phyloP scores from a whole-genome alignment of 768 basidiomycete species.

The Inosperma sp. region DNA sequence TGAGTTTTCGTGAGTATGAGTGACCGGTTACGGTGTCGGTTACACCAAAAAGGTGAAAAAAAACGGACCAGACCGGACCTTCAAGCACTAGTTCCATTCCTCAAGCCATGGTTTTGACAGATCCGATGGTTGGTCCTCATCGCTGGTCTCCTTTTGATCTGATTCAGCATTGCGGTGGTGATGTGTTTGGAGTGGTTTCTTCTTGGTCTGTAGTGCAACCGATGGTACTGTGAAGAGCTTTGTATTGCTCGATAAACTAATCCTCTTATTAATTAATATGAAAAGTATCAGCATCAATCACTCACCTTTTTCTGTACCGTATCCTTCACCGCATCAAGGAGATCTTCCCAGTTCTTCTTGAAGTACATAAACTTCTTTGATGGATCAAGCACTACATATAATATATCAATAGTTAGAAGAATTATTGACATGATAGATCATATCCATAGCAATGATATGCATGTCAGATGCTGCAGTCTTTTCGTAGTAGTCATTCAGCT shows the following conservation, averaged over 20 bases:
- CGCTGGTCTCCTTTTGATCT: background rate
- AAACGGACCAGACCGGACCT: no score
- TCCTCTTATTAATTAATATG: background rate
- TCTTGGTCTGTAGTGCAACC: background rate
- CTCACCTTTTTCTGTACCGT: conserved; percentile 9
- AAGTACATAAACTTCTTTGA: conserved; percentile 10
- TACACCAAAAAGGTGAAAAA: no score
- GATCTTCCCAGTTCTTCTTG: conserved; percentile 3
- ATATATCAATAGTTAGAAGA: background rate
- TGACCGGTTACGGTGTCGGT: no score
- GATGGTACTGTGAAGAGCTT: background rate
- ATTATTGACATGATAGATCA: background rate
- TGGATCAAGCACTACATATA: background rate
- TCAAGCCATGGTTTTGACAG: background rate
- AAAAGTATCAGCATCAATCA: background rate
- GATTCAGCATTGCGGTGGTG: background rate
- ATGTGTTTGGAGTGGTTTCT: background rate
- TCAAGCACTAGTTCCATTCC: background rate
- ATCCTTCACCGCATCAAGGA: background rate
- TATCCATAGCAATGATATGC: conserved; percentile 23
- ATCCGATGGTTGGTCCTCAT: background rate
- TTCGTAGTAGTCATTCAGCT: conserved; percentile 23
- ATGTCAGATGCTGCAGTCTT: conserved; percentile 21
- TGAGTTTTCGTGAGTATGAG: no score
- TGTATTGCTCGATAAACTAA: background rate